Evolutionary conservation across 495 filamentous ascomycete species (phyloP).

Genomic region (Gamarada debralockiae): DNA sequence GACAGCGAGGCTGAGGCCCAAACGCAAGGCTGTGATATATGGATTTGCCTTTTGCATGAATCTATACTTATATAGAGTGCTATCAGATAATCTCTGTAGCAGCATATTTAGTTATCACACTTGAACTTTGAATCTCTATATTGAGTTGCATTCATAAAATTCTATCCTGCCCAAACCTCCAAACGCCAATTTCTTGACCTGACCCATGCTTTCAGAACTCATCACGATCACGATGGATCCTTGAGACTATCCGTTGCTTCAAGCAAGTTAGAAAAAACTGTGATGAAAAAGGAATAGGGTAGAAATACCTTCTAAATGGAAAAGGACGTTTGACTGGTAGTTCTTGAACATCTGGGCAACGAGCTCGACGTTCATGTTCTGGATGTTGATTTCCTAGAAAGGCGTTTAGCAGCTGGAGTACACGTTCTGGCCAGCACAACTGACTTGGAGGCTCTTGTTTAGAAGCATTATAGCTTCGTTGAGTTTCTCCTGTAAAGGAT

Average conservation of each 20-base stretch:
- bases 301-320: slow-evolving; percentile 84
- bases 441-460: slow-evolving; percentile 86
- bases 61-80: too few species aligned
- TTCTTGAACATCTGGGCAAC: slow-evolving; percentile 99
- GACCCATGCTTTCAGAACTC: neutral
- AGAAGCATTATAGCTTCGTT: slow-evolving; percentile 90
- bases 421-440: neutral
- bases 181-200: neutral
- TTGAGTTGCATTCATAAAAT: too few species aligned
- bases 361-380: slow-evolving; percentile 97
- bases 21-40: too few species aligned
- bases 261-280: slow-evolving; percentile 7
- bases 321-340: slow-evolving; percentile 95
- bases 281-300: slow-evolving; percentile 5
- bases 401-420: neutral
- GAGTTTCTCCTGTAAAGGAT: slow-evolving; percentile 75
- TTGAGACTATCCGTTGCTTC: slow-evolving; percentile 82
- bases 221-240: slow-evolving; percentile 57
- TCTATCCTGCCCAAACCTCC: neutral
- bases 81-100: too few species aligned
- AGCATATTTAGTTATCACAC: too few species aligned
- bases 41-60: too few species aligned
- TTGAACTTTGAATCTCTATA: too few species aligned
- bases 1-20: too few species aligned
- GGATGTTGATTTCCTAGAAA: slow-evolving; percentile 86